These are phyloP conservation scores for Cercospora sesami DNA, from an alignment of 2,329 filamentous ascomycete genomes.

Conservation along the genomic window DNA sequence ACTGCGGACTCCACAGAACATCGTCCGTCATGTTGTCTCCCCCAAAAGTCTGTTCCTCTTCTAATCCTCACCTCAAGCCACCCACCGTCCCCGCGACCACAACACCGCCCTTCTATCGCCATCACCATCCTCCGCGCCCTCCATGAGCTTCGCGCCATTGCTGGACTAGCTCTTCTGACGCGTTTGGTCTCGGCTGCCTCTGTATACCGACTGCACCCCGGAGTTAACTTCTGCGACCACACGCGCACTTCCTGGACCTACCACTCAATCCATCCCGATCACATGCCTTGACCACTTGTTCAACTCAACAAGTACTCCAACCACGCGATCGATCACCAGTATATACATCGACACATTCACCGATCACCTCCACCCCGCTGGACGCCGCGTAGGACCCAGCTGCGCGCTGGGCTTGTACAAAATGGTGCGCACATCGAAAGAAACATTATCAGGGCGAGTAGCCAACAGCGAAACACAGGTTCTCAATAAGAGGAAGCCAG, in stretches of 20 bases:
- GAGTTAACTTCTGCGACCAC: constrained; percentile 13
- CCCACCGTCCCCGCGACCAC: constrained; percentile 10
- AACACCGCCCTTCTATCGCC: constrained; percentile 11
- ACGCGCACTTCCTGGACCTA: constrained; percentile 9
- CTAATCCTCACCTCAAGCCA: constrained; percentile 6
- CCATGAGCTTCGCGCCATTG: not conserved
- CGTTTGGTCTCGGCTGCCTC: constrained; percentile 10
- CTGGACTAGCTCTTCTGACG: constrained; percentile 2
- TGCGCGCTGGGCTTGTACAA: constrained; percentile 27
- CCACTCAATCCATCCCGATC: not conserved
- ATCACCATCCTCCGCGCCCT: not conserved
- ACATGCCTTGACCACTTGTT: constrained; percentile 13
- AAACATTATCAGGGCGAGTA: constrained; percentile 8
- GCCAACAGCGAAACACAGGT: constrained; percentile 60
- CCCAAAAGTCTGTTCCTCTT: constrained; percentile 9
- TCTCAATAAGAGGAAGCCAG: constrained; percentile 92
- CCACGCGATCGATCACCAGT: constrained; percentile 4
- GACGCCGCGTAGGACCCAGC: constrained; percentile 24
- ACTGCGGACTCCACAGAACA: constrained; percentile 3
- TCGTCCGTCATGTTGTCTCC: constrained; percentile 4
- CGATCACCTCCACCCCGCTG: constrained; percentile 16
- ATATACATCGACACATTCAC: constrained; percentile 54
- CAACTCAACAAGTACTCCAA: not conserved
- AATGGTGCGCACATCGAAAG: constrained; percentile 27
- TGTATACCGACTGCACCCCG: constrained; percentile 9